Evolutionary conservation across 768 basidiomycete species (phyloP), one percentile per base, ranked within the genome.

Genomic region (Lactarius quietus): DNA sequence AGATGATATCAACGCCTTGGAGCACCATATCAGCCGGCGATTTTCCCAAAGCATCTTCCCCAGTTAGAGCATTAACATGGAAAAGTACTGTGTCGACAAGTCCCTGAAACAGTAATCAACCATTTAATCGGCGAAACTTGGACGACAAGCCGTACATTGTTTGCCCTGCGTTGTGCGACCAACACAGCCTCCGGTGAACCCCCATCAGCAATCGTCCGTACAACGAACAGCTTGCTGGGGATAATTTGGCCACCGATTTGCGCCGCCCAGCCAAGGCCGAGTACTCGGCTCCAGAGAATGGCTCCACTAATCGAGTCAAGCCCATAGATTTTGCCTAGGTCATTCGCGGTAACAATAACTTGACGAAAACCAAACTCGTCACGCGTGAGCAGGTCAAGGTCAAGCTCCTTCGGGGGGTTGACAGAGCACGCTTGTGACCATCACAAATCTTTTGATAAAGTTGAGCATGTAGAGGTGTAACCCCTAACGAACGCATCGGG

Each of bases 301-400:
- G 82, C 78, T 0, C 95, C 95, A 52, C 80, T 89, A 12, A 85
- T 83, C 1, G 91, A 89, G 70, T 97, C 93, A 51, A 98, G 76
- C 0, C 87, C 95, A 71, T 86, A 93, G 0, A 95, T 69, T 71
- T 92, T 93, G 2, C 93, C 93, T 33, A 82, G 79, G 1, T 78
- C 69, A 3, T 90, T 93, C 0, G 86, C 89, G 7, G 79, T 82
- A 5, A 96, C 83, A 53, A 95, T 83, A 33, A 97, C 74, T 72
- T 97, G 92, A 41, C 89, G 82, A 76, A 97, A 93, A 0, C 93
- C 94, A 73, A 95, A 96, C 0, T 86, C 75, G 71, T 95, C 93
- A 6, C 92, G 85, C 64, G 80, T 77, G 0, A 88, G 78, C 0
- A 76, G 64, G 28, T 77, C 79, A 36, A 72, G 67, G 18, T 75